Conservation (phyloP, 306 rosid species). For the Quercus bicolor region DNA sequence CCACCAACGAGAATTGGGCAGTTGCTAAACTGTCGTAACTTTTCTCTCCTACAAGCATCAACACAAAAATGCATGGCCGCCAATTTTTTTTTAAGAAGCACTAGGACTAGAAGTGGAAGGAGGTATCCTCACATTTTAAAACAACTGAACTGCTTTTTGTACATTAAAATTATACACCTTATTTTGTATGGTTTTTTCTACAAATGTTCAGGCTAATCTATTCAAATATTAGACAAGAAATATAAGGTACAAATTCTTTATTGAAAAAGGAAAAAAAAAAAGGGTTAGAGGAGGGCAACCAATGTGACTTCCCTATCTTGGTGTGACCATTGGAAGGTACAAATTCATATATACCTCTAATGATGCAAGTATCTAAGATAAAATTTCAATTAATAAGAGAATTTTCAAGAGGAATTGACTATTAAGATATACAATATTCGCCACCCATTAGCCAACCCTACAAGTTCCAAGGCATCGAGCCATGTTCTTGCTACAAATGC, state of each 20-base stretch:
- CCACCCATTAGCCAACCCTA: conserved; percentile 32
- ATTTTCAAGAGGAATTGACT: conserved; percentile 13
- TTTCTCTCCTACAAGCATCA: too few relatives aligned
- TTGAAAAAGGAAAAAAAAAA: too few relatives aligned
- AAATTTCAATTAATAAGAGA: conserved; percentile 6
- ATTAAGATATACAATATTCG: conserved; percentile 38
- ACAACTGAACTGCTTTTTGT: background rate
- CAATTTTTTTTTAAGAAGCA: too few relatives aligned
- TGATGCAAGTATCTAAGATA: conserved; percentile 8
- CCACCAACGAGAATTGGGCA: too few relatives aligned
- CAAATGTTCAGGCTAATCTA: background rate
- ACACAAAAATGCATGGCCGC: too few relatives aligned
- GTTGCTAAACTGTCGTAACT: too few relatives aligned
- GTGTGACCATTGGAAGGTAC: background rate
- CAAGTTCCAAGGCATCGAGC: conserved; percentile 19
- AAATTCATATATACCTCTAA: conserved; percentile 14
- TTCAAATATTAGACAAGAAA: too few relatives aligned
- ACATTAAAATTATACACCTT: background rate
- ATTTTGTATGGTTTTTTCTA: background rate
- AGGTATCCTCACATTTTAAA: background rate
- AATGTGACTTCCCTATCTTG: too few relatives aligned
- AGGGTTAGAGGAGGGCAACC: too few relatives aligned
- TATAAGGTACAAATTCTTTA: too few relatives aligned
- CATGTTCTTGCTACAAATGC: conserved; percentile 29
- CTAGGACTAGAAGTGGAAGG: too few relatives aligned